phyloP scores from a whole-genome alignment of 2,329 filamentous ascomycete genomes.

The Plectosphaerella plurivora region DNA sequence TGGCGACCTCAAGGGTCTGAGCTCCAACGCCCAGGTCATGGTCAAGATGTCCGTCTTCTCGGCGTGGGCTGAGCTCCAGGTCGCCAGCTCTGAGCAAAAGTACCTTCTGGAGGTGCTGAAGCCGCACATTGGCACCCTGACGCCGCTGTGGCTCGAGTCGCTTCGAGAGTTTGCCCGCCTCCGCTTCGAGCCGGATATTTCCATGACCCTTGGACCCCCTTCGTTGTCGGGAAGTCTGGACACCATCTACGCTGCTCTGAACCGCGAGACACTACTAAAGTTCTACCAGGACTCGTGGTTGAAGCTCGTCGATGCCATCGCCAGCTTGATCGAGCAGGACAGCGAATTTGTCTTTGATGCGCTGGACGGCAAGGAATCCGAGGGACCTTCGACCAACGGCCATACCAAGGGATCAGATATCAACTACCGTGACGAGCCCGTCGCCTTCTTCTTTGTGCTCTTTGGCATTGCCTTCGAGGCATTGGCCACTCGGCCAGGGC shows the following conservation, averaged over 20 bases:
- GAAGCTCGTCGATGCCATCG: slow-evolving; percentile 94
- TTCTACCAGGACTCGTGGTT: slow-evolving; percentile 99
- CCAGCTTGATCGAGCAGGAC: slow-evolving; percentile 94
- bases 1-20: slow-evolving; percentile 86
- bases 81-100: slow-evolving; percentile 86
- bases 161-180: slow-evolving; percentile 89
- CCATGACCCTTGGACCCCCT: slow-evolving; percentile 77
- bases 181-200: slow-evolving; percentile 95
- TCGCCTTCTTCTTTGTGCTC: slow-evolving; percentile 97
- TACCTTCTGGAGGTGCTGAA: slow-evolving; percentile 86
- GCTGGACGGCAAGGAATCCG: slow-evolving; percentile 74
- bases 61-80: slow-evolving; percentile 94
- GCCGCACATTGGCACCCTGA: slow-evolving; percentile 84
- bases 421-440: slow-evolving; percentile 95
- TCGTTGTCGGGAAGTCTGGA: slow-evolving; percentile 83
- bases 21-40: slow-evolving; percentile 96
- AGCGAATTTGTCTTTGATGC: slow-evolving; percentile 98
- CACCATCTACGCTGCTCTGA: slow-evolving; percentile 90
- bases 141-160: slow-evolving; percentile 90
- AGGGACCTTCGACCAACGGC: slow-evolving; percentile 41
- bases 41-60: slow-evolving; percentile 97
- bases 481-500: slow-evolving; percentile 72
- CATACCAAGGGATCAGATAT: slow-evolving; percentile 70
- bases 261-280: slow-evolving; percentile 84
- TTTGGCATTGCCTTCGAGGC: slow-evolving; percentile 97